phyloP scores from a whole-genome alignment of 306 rosid species.

The Quillaja saponaria region DNA sequence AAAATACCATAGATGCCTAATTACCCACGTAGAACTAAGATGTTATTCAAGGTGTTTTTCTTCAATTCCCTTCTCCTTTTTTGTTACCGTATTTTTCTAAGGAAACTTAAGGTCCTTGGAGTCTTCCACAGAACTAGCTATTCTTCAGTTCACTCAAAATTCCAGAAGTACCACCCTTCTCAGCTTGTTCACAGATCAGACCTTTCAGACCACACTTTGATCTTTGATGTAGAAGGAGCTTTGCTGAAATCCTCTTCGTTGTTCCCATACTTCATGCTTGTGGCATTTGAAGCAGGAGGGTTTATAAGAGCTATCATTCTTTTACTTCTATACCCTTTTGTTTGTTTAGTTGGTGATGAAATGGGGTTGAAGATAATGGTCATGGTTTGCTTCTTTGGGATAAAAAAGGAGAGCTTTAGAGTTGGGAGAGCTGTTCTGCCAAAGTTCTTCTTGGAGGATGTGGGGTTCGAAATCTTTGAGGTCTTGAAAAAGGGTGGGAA shows the following conservation, averaged over 20 bases:
- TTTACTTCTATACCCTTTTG: slow-evolving; percentile 58
- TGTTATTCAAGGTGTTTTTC: slow-evolving; percentile 43
- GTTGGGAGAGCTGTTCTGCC: slow-evolving; percentile 71
- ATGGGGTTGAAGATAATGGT: slow-evolving; percentile 76
- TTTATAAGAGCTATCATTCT: slow-evolving; percentile 51
- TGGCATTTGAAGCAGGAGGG: slow-evolving; percentile 83
- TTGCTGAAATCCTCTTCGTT: slow-evolving; percentile 54
- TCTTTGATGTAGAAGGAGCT: slow-evolving; percentile 70
- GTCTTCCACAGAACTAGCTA: slow-evolving; percentile 41
- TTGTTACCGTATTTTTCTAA: slow-evolving; percentile 52
- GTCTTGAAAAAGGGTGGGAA: slow-evolving; percentile 47
- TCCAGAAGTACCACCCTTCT: slow-evolving; percentile 41
- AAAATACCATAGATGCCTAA: too few species aligned
- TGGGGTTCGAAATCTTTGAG: slow-evolving; percentile 66
- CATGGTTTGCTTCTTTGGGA: slow-evolving; percentile 71
- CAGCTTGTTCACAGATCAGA: slow-evolving; percentile 43
- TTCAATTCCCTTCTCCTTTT: slow-evolving; percentile 53
- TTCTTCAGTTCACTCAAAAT: slow-evolving; percentile 31
- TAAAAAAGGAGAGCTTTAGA: slow-evolving; percentile 62
- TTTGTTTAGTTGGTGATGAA: slow-evolving; percentile 42
- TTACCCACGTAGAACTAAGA: too few species aligned
- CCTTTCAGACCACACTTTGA: slow-evolving; percentile 43
- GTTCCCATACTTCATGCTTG: slow-evolving; percentile 86
- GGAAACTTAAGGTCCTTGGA: slow-evolving; percentile 36
- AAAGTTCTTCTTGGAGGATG: slow-evolving; percentile 71